Base-by-base conservation (phyloP, 108 stramenopile species). In the Parietichytrium sp. region DNA sequence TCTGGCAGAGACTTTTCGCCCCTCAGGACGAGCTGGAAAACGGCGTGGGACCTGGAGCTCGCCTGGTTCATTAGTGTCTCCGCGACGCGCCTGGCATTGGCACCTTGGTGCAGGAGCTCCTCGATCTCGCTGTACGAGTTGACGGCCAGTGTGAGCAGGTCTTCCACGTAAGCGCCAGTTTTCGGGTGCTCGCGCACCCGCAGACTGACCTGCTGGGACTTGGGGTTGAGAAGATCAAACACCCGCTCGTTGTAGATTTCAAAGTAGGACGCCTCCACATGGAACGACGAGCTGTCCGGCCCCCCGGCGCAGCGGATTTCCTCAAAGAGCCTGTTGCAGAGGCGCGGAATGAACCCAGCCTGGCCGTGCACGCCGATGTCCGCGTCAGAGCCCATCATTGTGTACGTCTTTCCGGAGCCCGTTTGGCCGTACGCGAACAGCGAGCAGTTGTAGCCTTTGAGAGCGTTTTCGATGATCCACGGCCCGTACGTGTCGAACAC, bases 371-470 rank as follows among this genome's bases (percentile, higher is more conserved):
- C 38, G 31, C 84, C 12, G 29, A 55, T 81, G n/a, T 81, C 84
- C 25, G 18, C 55, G n/a, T 26, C 48, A 2, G 88, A 87, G 26
- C 90, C 90, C 85, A 55, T 85, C 90, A 91, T 91, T 10, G 90
- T 91, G 83, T 82, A 88, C 2, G 90, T 91, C 79, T 91, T 90
- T 4, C 88, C 88, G 25, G 88, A 85, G 3, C 88, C 88, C 33
- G 94, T 96, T 85, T 97, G 96, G 8, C 96, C 98, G 78, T 98
- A 98, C n/a, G 98, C 98, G 84, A 99, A 99, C 54, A 99, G 97
- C 85, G 97, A 99, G 13, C 95, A 95, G 85, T 97, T 98, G 90
- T 92, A 99, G 48, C 98, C 98, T 86, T 99, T 96, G 78, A 97
- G 91, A 3, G 96, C 97, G 83, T 90, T 92, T 42, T 95, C 85